Percentiles rank a stretch among this genome's conserved stretches.
Evolutionary conservation across 2,329 filamentous ascomycete species (phyloP).

Genomic region (Fusarium chuoi): DNA sequence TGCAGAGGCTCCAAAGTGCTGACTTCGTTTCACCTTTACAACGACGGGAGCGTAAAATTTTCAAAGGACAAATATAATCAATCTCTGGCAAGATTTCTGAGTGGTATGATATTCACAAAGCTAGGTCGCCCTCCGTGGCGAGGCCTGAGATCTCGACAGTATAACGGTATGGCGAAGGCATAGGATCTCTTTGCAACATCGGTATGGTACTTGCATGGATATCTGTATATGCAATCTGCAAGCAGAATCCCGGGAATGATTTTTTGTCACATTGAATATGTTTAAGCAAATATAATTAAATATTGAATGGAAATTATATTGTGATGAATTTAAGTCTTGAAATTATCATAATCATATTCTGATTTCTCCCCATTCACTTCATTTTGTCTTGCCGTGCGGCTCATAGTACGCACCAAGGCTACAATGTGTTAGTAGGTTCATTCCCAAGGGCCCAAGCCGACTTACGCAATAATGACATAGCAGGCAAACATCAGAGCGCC

Average conservation of each 20-base stretch:
- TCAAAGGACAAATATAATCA: not conserved
- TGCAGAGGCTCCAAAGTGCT: not conserved
- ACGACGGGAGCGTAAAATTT: not conserved
- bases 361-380: not conserved
- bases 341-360: constrained; percentile 18
- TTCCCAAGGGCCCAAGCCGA: rapidly evolving
- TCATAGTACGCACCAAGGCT: constrained; percentile 36
- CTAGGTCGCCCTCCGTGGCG: not conserved
- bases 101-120: not conserved
- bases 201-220: not conserved
- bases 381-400: constrained; percentile 22
- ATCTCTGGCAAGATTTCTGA: not conserved
- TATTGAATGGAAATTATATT: not conserved
- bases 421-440: not conserved
- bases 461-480: constrained; percentile 61
- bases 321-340: not conserved
- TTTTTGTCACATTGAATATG: no score
- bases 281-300: no score
- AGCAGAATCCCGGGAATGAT: no score
- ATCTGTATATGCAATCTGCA: not conserved
- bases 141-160: not conserved
- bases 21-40: not conserved
- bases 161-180: not conserved
- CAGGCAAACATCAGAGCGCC: constrained; percentile 66
- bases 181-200: not conserved